These are phyloP conservation scores for Backusella morwellensis DNA, from an alignment of 192 early-diverging fungal genomes.

Conservation along the genomic window DNA sequence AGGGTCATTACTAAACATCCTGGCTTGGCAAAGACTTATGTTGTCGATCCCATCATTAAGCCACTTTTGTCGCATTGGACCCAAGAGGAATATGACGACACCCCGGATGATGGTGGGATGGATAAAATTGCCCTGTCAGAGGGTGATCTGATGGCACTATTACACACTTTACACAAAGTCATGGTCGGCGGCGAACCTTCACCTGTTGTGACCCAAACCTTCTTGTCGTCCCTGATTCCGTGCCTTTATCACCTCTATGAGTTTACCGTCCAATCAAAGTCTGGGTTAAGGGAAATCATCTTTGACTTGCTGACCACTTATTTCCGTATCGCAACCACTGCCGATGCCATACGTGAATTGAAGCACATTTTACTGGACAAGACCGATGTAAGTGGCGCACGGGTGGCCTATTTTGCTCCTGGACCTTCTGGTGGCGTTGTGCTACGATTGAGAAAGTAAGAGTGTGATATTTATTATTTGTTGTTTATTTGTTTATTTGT, in stretches of 20 bases:
- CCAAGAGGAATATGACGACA: constrained; percentile 7
- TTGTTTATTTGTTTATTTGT: constrained; percentile 29
- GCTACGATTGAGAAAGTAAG: constrained; percentile 39
- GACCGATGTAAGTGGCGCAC: constrained; percentile 36
- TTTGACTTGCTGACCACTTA: constrained; percentile 50
- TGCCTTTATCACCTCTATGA: constrained; percentile 59
- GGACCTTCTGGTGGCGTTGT: constrained; percentile 48
- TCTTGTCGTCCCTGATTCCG: constrained; percentile 49
- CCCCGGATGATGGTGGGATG: constrained; percentile 7
- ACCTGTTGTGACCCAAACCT: constrained; percentile 48
- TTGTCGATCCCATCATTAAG: constrained; percentile 44
- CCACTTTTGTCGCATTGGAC: constrained; percentile 43
- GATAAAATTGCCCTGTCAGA: constrained; percentile 45
- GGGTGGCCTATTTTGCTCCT: constrained; percentile 54
- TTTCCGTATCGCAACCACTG: constrained; percentile 40
- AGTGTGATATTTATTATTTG: constrained; percentile 13
- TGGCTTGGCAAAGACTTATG: constrained; percentile 41
- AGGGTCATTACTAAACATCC: constrained; percentile 51
- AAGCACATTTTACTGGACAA: constrained; percentile 49
- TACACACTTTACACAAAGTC: constrained; percentile 52
- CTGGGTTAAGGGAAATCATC: constrained; percentile 40
- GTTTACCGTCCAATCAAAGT: constrained; percentile 40
- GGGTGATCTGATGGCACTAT: constrained; percentile 37
- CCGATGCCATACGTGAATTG: constrained; percentile 33
- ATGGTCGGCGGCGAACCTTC: constrained; percentile 63